Evolutionary conservation across 768 basidiomycete species (phyloP), one percentile per base, ranked within the genome.

Genomic region (Pleurotus giganteus): DNA sequence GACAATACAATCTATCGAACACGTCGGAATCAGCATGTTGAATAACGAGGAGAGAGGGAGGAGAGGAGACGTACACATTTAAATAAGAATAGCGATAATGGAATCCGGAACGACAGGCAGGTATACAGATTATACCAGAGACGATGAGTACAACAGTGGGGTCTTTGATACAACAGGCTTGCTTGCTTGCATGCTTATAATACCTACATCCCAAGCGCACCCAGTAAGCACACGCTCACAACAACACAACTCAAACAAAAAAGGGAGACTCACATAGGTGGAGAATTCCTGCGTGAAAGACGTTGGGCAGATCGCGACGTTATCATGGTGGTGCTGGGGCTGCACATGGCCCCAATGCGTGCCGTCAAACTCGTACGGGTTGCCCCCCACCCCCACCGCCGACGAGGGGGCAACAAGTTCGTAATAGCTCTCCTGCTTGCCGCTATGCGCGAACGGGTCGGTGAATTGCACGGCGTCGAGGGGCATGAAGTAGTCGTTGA

Each of bases 401-500:
- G 41, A 39, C 19, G 56, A 19, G 17, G 46, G 52, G 23, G 52
- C 47, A 24, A 54, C 37, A 29, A 60, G 54, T 19, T 53, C 57
- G 32, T 58, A 60, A 24, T 51, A 54, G 29, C 44, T 43, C 19
- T 55, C 39, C 7, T 49, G 36, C 31, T 60, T 55, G 36, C 56
- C 55, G 39, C 6, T n/a, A 15, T 50, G 29, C 4, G 49, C 31
- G n/a, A 51, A 51, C 19, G 49, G 49, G 7, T 58, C 55, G 27
- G 43, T 53, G 45, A 57, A 55, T 4, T 42, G 31, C 21, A 53
- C 39, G 15, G 58, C 34, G 36, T 59, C 60, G 44, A 59, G 19
- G 26, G 58, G 53, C 34, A 59, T 41, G 43, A 61, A 54, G 45
- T 54, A 58, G 28, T 57, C 53, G 21, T 43, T 43, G 11, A 45